phyloP scores from a whole-genome alignment of 129 eudicot genomes.

The Chrysanthemum lavandulifolium region DNA sequence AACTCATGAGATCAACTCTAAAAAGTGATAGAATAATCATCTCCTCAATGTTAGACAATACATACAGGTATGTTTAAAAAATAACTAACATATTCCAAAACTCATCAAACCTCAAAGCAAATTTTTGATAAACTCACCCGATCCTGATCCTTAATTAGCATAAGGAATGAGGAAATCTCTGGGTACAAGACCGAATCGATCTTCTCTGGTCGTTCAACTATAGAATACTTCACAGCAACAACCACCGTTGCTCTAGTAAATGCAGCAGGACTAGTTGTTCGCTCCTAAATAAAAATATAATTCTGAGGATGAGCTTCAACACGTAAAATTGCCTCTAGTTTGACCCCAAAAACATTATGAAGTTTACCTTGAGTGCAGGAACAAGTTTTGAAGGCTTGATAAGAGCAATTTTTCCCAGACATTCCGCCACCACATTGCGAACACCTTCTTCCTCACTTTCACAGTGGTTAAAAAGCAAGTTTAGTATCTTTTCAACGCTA shows the following conservation, averaged over 20 bases:
- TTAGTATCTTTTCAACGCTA: slow-evolving; percentile 90
- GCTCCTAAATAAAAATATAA: slow-evolving; percentile 49
- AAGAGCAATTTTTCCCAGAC: slow-evolving; percentile 93
- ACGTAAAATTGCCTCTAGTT: not conserved
- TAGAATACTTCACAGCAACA: slow-evolving; percentile 89
- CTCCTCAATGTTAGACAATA: not conserved
- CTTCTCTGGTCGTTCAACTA: slow-evolving; percentile 97
- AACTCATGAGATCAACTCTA: slow-evolving; percentile 1
- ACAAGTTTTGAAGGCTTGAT: slow-evolving; percentile 95
- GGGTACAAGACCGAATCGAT: slow-evolving; percentile 79
- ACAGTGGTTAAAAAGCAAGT: slow-evolving; percentile 86
- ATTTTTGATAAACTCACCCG: slow-evolving; percentile 48
- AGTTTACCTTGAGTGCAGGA: slow-evolving; percentile 88
- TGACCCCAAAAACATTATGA: slow-evolving; percentile 17
- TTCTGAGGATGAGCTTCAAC: not conserved
- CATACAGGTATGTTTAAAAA: not conserved
- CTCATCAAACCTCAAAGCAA: slow-evolving; percentile 4
- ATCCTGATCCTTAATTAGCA: slow-evolving; percentile 96
- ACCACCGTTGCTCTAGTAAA: slow-evolving; percentile 95
- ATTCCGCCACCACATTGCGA: slow-evolving; percentile 97
- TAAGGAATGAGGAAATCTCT: slow-evolving; percentile 86
- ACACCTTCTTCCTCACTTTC: slow-evolving; percentile 99
- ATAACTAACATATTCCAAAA: not conserved
- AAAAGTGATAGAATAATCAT: not conserved
- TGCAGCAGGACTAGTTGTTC: slow-evolving; percentile 77